These are phyloP conservation scores for Jacaranda mimosifolia DNA, from an alignment of 257 asterid species.

Conservation along the genomic window DNA sequence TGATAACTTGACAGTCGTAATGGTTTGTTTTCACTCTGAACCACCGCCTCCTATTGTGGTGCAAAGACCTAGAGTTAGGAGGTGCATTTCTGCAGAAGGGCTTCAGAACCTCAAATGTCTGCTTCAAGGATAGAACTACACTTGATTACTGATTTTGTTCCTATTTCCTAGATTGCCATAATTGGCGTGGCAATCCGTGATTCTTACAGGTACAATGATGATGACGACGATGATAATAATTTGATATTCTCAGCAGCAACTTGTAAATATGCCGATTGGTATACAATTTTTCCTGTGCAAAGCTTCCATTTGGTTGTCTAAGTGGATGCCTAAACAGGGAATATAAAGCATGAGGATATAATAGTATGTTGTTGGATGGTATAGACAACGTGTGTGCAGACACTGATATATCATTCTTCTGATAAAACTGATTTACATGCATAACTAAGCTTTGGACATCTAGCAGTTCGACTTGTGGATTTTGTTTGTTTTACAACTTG, in stretches of 20 bases:
- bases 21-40: conserved; percentile 79
- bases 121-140: conserved; percentile 61
- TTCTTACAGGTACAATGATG: conserved; percentile 14
- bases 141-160: conserved; percentile 1
- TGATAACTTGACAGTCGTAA: conserved; percentile 79
- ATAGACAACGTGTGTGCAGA: conserved; percentile 21
- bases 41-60: conserved; percentile 63
- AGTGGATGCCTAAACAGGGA: conserved; percentile 35
- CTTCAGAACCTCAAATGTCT: conserved; percentile 70
- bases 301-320: conserved; percentile 42
- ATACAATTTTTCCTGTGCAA: conserved; percentile 29
- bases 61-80: conserved; percentile 66
- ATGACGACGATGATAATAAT: conserved; percentile 40
- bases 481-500: background rate
- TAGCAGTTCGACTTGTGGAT: background rate
- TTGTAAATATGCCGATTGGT: conserved; percentile 34
- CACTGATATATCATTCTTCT: conserved; percentile 26
- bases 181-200: background rate
- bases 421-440: background rate
- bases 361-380: conserved; percentile 26
- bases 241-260: conserved; percentile 32
- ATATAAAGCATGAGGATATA: conserved; percentile 39
- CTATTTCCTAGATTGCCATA: background rate
- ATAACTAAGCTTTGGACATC: background rate
- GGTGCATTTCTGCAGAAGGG: conserved; percentile 86